Evolutionary conservation across 805 yeast species (phyloP).

Genomic region (Yamadazyma nakazawae): DNA sequence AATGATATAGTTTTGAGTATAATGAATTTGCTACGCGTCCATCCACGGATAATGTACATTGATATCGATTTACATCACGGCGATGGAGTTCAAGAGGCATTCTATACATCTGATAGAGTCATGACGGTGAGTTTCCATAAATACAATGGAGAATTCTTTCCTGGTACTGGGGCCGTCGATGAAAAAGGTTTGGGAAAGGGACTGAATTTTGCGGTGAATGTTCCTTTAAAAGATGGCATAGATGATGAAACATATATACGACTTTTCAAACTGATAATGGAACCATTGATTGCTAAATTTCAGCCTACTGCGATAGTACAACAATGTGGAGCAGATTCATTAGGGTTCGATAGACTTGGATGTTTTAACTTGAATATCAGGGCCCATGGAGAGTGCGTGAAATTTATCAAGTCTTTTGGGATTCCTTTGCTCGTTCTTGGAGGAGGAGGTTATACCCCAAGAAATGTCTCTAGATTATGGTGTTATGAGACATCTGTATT

Average conservation of each 20-base stretch:
- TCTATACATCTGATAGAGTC: conserved; percentile 89
- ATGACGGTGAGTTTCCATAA: conserved; percentile 97
- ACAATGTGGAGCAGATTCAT: conserved; percentile 96
- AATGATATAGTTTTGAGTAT: conserved; percentile 92
- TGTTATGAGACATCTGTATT: conserved; percentile 86
- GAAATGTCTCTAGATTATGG: conserved; percentile 94
- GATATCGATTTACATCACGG: conserved; percentile 97
- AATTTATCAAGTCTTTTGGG: conserved; percentile 82
- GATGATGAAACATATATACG: conserved; percentile 84
- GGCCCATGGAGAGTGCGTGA: conserved; percentile 96
- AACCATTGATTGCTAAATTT: conserved; percentile 85
- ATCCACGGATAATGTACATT: conserved; percentile 88
- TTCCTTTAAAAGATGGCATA: conserved; percentile 92
- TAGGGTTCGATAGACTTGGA: conserved; percentile 90
- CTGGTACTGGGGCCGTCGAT: conserved; percentile 92
- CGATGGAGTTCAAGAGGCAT: conserved; percentile 97
- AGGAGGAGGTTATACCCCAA: conserved; percentile 97
- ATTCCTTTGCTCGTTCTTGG: conserved; percentile 89
- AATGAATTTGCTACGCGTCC: conserved; percentile 77
- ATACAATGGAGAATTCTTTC: conserved; percentile 91
- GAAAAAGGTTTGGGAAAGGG: conserved; percentile 90
- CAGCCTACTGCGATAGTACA: conserved; percentile 92
- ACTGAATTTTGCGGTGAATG: conserved; percentile 81
- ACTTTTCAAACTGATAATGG: conserved; percentile 79
- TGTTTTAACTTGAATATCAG: conserved; percentile 88